Conservation (phyloP, 2,329 filamentous ascomycete species). For the Colletotrichum eleusines region DNA sequence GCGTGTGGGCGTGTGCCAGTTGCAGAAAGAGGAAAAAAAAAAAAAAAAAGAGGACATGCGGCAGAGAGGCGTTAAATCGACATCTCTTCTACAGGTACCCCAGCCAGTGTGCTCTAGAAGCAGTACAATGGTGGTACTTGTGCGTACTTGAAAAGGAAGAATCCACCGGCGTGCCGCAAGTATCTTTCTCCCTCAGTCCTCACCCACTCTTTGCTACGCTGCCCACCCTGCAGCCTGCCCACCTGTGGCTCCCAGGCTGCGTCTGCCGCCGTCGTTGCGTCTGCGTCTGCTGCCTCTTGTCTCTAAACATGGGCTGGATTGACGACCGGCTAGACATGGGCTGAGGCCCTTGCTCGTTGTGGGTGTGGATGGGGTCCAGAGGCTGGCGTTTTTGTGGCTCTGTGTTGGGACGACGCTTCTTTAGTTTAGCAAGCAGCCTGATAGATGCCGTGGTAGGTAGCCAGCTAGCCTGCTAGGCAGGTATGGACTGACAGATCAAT, state of each 20-base stretch:
- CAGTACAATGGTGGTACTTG: constrained; percentile 36
- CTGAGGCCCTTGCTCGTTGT: constrained; percentile 20
- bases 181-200: constrained; percentile 21
- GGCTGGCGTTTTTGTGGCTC: constrained; percentile 37
- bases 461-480: too few relatives aligned
- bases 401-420: constrained; percentile 41
- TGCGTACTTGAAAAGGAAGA: constrained; percentile 34
- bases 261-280: constrained; percentile 23
- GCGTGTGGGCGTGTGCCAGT: constrained; percentile 12
- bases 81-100: constrained; percentile 23
- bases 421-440: constrained; percentile 38
- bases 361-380: constrained; percentile 37
- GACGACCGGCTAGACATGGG: constrained; percentile 20
- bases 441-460: constrained; percentile 13
- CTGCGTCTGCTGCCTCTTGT: constrained; percentile 37
- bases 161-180: constrained; percentile 28
- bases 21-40: constrained; percentile 21
- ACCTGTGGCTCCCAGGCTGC: constrained; percentile 17
- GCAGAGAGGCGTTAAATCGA: constrained; percentile 37
- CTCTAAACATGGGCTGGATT: constrained; percentile 33
- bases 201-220: not conserved
- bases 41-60: constrained; percentile 1
- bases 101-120: constrained; percentile 14
- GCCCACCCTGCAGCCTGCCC: constrained; percentile 16
- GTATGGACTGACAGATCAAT: constrained; percentile 19